phyloP scores from a whole-genome alignment of 345 rosid genomes.

The Eutrema heterophyllum region DNA sequence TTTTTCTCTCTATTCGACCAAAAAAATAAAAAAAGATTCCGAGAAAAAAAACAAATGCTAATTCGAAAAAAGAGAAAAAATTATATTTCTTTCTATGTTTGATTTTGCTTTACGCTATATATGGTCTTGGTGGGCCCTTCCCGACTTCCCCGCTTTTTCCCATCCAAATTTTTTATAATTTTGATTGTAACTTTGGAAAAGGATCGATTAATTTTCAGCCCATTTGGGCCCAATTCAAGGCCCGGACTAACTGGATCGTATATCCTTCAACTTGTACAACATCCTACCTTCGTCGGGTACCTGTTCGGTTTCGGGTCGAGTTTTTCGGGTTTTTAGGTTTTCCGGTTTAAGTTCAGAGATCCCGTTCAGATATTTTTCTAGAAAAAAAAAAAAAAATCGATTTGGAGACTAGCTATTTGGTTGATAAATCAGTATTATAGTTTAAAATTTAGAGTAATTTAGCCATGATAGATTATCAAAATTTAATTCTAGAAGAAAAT shows the following conservation, averaged over 20 bases:
- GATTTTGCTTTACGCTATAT: slow-evolving; percentile 28
- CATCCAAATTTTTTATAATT: not conserved
- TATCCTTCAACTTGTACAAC: not conserved
- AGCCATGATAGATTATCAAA: too few relatives aligned
- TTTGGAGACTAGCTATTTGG: too few relatives aligned
- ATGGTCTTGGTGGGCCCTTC: slow-evolving; percentile 17
- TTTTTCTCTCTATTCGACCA: not conserved
- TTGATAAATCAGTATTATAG: too few relatives aligned
- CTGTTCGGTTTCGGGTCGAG: too few relatives aligned
- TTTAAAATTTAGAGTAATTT: too few relatives aligned
- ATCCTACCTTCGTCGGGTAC: too few relatives aligned
- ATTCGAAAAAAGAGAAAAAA: slow-evolving; percentile 2
- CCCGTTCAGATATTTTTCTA: too few relatives aligned
- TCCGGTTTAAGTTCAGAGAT: too few relatives aligned
- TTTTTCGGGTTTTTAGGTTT: too few relatives aligned
- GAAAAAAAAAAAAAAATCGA: too few relatives aligned
- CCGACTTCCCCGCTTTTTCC: slow-evolving; percentile 24
- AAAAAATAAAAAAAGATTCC: too few relatives aligned
- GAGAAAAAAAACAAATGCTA: slow-evolving; percentile 22
- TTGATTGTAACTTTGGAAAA: not conserved
- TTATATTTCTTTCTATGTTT: not conserved
- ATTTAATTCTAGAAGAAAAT: too few relatives aligned
- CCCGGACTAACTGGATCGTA: not conserved
- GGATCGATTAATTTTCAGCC: not conserved
- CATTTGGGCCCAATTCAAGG: not conserved